Evolutionary conservation across 306 rosid species (phyloP).

Genomic region (Ochetophila trinervis): DNA sequence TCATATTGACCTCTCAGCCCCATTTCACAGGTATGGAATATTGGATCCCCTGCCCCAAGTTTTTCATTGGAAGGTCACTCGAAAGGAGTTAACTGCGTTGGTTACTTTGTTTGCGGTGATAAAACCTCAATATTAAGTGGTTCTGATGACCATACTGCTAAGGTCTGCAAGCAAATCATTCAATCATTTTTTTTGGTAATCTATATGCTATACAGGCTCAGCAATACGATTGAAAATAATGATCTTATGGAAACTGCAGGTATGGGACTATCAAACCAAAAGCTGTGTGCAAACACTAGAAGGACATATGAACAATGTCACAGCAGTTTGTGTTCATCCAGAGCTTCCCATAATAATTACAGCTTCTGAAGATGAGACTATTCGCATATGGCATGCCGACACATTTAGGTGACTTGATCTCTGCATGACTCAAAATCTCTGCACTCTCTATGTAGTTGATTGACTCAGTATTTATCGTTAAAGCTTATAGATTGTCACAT

Average conservation of each 20-base stretch:
- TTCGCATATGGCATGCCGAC: conserved; percentile 46
- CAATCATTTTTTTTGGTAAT: background rate
- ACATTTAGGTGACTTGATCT: conserved; percentile 32
- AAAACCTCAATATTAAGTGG: conserved; percentile 54
- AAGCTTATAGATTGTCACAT: too few species aligned
- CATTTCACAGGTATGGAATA: conserved; percentile 44
- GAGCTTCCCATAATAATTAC: conserved; percentile 52
- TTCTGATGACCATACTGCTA: conserved; percentile 58
- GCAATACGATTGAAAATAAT: background rate
- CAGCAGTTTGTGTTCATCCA: conserved; percentile 42
- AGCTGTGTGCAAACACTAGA: conserved; percentile 43
- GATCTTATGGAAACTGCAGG: conserved; percentile 20
- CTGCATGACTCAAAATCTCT: background rate
- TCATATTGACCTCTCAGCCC: background rate
- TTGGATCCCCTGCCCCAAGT: conserved; percentile 43
- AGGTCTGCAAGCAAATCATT: conserved; percentile 34
- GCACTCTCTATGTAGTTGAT: background rate
- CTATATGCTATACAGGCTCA: too few species aligned
- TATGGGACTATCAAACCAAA: conserved; percentile 47
- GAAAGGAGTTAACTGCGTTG: conserved; percentile 57
- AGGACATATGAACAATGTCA: conserved; percentile 56
- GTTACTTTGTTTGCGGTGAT: conserved; percentile 34
- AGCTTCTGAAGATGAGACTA: conserved; percentile 52
- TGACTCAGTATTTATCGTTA: background rate
- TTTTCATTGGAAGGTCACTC: conserved; percentile 54